A percentile compares a stretch with the other conserved stretches of the same genome.
Evolutionary conservation across 495 filamentous ascomycete species (phyloP).

Genomic region (Penicillium ucsense): DNA sequence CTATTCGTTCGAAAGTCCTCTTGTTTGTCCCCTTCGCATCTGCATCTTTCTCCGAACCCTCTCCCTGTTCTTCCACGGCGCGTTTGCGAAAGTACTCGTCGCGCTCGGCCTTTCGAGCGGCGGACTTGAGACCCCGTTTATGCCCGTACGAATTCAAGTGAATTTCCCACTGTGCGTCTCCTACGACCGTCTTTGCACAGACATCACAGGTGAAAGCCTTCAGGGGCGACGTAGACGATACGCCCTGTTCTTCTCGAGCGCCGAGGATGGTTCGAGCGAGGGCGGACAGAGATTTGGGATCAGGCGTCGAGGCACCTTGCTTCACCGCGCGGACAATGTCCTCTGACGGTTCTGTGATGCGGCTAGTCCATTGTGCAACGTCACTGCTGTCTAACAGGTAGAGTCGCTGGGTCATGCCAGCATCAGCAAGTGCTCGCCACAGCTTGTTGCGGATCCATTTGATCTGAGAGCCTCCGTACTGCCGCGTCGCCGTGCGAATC

Average conservation of each 20-base stretch:
- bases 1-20: too few relatives aligned
- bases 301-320: constrained; percentile 40
- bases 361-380: constrained; percentile 40
- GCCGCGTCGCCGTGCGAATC: constrained; percentile 71
- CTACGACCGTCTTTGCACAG: constrained; percentile 59
- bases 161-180: constrained; percentile 62
- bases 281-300: constrained; percentile 51
- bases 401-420: constrained; percentile 41
- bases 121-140: constrained; percentile 30
- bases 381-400: constrained; percentile 72
- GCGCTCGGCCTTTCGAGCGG: constrained; percentile 20
- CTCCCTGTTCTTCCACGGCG: constrained; percentile 5
- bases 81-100: constrained; percentile 21
- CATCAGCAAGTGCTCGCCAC: constrained; percentile 49
- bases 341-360: constrained; percentile 55
- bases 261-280: constrained; percentile 45
- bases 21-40: not conserved
- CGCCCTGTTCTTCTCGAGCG: constrained; percentile 39
- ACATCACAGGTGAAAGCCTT: constrained; percentile 51
- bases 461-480: constrained; percentile 76
- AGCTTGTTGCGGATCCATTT: constrained; percentile 83
- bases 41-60: not conserved
- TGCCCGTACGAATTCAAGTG: constrained; percentile 66
- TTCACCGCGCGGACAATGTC: constrained; percentile 54
- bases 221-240: constrained; percentile 26